Evolutionary conservation across 345 rosid genomes (phyloP).

Genomic region (Citrus cavaleriei): DNA sequence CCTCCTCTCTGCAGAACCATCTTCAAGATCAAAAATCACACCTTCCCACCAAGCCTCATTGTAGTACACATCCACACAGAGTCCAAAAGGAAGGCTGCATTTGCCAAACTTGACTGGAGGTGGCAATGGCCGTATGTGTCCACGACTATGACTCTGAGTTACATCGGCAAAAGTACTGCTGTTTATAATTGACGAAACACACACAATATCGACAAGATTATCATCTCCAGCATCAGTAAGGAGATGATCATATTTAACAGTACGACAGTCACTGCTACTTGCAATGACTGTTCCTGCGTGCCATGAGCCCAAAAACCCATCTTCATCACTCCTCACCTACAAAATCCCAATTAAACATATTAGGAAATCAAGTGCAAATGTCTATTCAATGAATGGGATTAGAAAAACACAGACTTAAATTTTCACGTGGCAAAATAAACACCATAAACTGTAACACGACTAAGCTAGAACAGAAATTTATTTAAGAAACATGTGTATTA

Average conservation of each 20-base stretch:
- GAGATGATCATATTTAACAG: constrained; percentile 50
- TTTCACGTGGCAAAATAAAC: background rate
- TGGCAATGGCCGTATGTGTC: constrained; percentile 56
- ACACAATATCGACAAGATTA: constrained; percentile 33
- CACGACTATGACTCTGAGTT: constrained; percentile 24
- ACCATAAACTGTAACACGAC: background rate
- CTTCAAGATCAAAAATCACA: constrained; percentile 56
- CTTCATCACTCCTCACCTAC: constrained; percentile 69
- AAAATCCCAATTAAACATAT: background rate
- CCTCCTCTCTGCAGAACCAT: constrained; percentile 42
- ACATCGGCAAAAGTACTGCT: constrained; percentile 17
- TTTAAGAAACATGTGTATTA: background rate
- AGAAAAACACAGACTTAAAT: background rate
- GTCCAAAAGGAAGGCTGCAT: constrained; percentile 41
- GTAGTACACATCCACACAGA: constrained; percentile 58
- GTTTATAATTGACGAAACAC: constrained; percentile 36
- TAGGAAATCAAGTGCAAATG: background rate
- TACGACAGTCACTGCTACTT: constrained; percentile 6
- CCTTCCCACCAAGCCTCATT: constrained; percentile 91
- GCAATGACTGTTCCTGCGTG: constrained; percentile 47
- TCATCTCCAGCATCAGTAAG: constrained; percentile 40
- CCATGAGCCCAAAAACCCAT: constrained; percentile 88
- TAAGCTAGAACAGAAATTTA: background rate
- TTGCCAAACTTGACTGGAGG: constrained; percentile 30
- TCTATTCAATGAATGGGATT: background rate